Conservation (phyloP, 129 eudicot genomes). For the Deinandra increscens region DNA sequence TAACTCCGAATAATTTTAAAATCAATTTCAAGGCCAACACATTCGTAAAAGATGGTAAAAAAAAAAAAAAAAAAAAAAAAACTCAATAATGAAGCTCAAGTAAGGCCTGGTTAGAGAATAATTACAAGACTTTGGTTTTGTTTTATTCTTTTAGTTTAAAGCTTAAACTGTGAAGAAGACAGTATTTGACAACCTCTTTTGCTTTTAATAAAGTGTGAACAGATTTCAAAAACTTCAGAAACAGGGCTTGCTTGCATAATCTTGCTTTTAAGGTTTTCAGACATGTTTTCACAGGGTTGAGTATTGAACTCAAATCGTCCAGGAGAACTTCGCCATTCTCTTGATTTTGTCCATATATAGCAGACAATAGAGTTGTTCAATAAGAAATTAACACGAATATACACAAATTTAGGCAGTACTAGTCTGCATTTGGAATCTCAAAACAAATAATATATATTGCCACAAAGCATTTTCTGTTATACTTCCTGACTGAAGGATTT, state of each 20-base stretch:
- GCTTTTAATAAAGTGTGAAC: neutral
- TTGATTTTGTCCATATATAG: constrained; percentile 70
- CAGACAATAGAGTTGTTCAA: constrained; percentile 44
- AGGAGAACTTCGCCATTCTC: constrained; percentile 87
- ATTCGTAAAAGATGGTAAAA: constrained; percentile 4
- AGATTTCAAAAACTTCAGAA: neutral
- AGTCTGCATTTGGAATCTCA: constrained; percentile 14
- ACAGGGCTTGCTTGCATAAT: neutral
- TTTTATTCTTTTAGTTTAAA: constrained; percentile 6
- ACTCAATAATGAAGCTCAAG: neutral
- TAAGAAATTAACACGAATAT: constrained; percentile 19
- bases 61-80: too few species aligned
- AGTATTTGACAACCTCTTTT: neutral
- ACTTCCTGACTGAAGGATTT: constrained; percentile 65
- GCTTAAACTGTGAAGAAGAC: neutral
- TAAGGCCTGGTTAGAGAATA: constrained; percentile 17
- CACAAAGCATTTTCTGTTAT: constrained; percentile 51
- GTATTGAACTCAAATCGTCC: constrained; percentile 42
- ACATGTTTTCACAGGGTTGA: constrained; percentile 9
- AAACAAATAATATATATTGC: constrained; percentile 3
- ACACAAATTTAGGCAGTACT: neutral
- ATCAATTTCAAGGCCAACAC: neutral
- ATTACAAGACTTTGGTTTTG: constrained; percentile 1
- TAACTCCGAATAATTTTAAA: neutral
- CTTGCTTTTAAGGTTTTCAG: constrained; percentile 12